Base-by-base conservation (phyloP, 2,329 filamentous ascomycete species). In the Epichloe brachyelytri region DNA sequence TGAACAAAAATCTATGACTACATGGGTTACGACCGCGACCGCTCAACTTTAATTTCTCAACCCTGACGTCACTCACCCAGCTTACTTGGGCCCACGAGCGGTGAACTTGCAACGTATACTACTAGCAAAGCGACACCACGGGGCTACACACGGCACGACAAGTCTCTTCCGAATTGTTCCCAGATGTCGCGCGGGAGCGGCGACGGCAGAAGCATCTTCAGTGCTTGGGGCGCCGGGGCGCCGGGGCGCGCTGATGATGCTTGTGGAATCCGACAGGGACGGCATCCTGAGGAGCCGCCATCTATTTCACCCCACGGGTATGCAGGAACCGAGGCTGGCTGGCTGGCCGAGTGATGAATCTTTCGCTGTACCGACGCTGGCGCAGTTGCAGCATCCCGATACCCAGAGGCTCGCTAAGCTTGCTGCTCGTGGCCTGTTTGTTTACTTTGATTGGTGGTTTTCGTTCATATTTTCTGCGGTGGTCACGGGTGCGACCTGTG, bases 1-100 rank as follows among this genome's bases (percentile, higher is more conserved):
- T 2, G n/a, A 33, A 12, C 43, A 22, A 51, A 43, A 22, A 20
- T 53, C 43, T 49, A 50, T 53, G 39, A 53, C n/a, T 51, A 49
- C n/a, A 49, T 43, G 49, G 49, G 37, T 47, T n/a, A 48, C 49
- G 49, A 43, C 46, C 49, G 39, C 17, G 22, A 48, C 30, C 17
- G 40, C 34, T 47, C 38, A 19, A 43, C 3, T 36, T 22, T 41
- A 39, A 15, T 40, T 36, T 45, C 37, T 17, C 26, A 34, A 3
- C 19, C 19, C 41, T 26, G 6, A 34, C 49, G 34, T 14, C 17
- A 36, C 45, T 14, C 17, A 36, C 45, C 15, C 4, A 33, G n/a
- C 11, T 41, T 14, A 20, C 22, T 12, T 19, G 7, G 10, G 3
- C 17, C 38, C 33, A 37, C 12, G 34, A 37, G 19, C 6, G 19